Conservation (phyloP, 2,329 filamentous ascomycete genomes). For the Fusarium musae region DNA sequence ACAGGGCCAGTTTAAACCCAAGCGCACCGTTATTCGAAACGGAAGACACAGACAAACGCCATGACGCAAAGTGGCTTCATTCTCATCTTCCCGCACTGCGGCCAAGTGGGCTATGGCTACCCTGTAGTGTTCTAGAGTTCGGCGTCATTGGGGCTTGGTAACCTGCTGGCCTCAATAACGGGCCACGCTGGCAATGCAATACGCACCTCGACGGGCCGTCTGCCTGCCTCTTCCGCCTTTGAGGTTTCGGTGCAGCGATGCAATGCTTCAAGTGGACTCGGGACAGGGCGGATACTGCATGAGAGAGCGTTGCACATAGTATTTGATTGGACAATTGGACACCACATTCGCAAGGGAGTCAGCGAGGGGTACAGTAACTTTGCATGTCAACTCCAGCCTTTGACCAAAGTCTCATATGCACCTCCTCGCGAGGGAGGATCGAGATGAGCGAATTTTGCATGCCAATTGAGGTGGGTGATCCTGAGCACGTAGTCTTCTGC, state of each 20-base stretch:
- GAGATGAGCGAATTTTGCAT: constrained; percentile 30
- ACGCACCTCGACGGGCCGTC: constrained; percentile 32
- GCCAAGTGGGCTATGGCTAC: constrained; percentile 40
- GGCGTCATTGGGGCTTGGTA: constrained; percentile 10
- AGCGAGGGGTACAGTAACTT: constrained; percentile 18
- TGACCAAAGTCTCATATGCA: constrained; percentile 22
- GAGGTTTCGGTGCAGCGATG: constrained; percentile 18
- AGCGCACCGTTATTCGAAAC: constrained; percentile 36
- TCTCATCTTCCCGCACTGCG: constrained; percentile 30
- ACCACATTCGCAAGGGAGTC: constrained; percentile 21
- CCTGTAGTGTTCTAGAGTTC: constrained; percentile 34
- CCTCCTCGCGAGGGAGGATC: constrained; percentile 31
- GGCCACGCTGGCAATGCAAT: constrained; percentile 41
- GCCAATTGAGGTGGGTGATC: constrained; percentile 9
- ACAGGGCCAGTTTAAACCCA: constrained; percentile 25
- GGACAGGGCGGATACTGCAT: constrained; percentile 8
- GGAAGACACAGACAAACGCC: constrained; percentile 19
- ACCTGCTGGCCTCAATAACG: constrained; percentile 38
- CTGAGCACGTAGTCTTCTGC: neutral
- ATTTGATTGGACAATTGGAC: constrained; percentile 38
- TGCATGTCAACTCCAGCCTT: constrained; percentile 19
- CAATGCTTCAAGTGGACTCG: constrained; percentile 36
- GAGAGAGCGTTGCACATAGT: neutral
- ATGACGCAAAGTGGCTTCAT: constrained; percentile 41
- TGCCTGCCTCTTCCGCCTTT: constrained; percentile 13